Percentiles rank a stretch among this genome's conserved stretches.
These are phyloP conservation scores for Lachnellula suecica DNA, from an alignment of 2,329 filamentous ascomycete species.

Conservation along the genomic window DNA sequence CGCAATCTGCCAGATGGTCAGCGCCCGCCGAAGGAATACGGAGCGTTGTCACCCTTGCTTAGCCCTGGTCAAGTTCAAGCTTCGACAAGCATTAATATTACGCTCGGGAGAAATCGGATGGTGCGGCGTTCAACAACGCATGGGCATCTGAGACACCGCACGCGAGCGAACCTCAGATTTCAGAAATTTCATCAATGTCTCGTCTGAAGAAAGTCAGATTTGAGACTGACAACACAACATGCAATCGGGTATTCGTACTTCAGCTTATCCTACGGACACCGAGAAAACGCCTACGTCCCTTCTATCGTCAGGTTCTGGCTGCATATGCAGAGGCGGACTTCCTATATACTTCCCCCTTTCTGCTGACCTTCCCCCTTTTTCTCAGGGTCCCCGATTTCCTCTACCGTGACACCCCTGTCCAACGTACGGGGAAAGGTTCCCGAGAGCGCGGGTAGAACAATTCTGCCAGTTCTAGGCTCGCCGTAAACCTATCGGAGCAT, in stretches of 20 bases:
- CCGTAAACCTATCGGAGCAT: neutral
- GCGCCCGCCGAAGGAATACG: neutral
- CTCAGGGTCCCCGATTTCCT: neutral
- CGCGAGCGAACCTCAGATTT: neutral
- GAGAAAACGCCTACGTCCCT: neutral
- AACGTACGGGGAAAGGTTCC: neutral
- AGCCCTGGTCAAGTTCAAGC: neutral
- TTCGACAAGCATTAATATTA: conserved; percentile 1
- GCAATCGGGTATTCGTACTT: neutral
- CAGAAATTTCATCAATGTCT: neutral
- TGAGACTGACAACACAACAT: too few species aligned
- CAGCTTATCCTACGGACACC: neutral
- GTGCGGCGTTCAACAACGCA: neutral
- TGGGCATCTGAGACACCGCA: neutral
- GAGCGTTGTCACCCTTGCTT: neutral
- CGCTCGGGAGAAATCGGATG: neutral
- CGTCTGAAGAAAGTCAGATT: neutral
- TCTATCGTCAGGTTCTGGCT: neutral
- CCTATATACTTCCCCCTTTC: neutral
- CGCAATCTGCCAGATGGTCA: neutral
- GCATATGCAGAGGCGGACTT: neutral
- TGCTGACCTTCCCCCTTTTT: neutral
- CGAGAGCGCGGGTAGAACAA: neutral
- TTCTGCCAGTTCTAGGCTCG: neutral
- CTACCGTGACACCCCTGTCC: neutral